Evolutionary conservation across 2,329 filamentous ascomycete genomes (phyloP).

Genomic region (Xylaria sp.): DNA sequence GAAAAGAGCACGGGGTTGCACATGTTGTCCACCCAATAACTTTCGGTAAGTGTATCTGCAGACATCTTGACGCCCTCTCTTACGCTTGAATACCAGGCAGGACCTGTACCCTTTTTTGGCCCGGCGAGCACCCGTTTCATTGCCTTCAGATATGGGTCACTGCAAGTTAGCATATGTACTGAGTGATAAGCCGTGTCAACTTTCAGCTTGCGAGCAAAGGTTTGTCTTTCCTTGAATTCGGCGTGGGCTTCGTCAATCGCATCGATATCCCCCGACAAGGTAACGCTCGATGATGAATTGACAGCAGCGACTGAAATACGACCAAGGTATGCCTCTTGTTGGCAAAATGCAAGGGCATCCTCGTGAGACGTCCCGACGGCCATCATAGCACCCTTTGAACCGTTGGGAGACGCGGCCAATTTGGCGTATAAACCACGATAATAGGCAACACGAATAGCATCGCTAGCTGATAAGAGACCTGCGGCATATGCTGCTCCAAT

Average conservation of each 20-base stretch:
- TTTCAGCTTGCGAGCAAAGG: slow-evolving; percentile 41
- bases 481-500: slow-evolving; percentile 55
- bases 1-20: slow-evolving; percentile 11
- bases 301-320: slow-evolving; percentile 39
- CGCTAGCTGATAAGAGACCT: slow-evolving; percentile 46
- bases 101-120: background rate
- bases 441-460: slow-evolving; percentile 53
- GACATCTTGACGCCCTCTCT: background rate
- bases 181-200: slow-evolving; percentile 51
- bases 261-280: slow-evolving; percentile 42
- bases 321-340: slow-evolving; percentile 24
- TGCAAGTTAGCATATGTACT: slow-evolving; percentile 42
- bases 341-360: background rate
- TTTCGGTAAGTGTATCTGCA: background rate
- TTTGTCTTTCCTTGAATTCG: slow-evolving; percentile 29
- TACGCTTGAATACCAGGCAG: slow-evolving; percentile 29
- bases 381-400: slow-evolving; percentile 51
- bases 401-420: slow-evolving; percentile 15
- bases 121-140: background rate
- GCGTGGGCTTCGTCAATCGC: slow-evolving; percentile 36
- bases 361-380: slow-evolving; percentile 46
- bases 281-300: slow-evolving; percentile 46
- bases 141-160: slow-evolving; percentile 32
- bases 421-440: slow-evolving; percentile 48
- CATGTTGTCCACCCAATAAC: slow-evolving; percentile 16